Evolutionary conservation across 164 flowering plant species (phyloP).

Genomic region (Piper longum): DNA sequence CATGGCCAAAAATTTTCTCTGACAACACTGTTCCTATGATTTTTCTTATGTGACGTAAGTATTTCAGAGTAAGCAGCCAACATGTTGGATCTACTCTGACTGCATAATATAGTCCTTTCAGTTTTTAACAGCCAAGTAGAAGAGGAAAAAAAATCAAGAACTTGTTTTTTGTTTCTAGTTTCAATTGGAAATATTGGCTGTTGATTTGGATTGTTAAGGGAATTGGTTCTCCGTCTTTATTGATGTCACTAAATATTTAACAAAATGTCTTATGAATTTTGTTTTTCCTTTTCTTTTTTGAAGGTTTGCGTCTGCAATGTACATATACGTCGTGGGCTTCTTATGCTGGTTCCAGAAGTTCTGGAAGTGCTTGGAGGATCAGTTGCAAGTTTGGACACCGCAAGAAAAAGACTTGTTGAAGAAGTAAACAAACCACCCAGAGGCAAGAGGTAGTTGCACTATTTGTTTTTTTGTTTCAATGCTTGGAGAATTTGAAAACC

Average conservation of each 20-base stretch:
- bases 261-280: neutral
- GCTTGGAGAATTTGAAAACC: neutral
- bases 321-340: slow-evolving; percentile 61
- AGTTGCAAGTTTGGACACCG: slow-evolving; percentile 69
- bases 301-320: slow-evolving; percentile 73
- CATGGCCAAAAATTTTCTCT: neutral
- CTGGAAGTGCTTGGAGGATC: slow-evolving; percentile 71
- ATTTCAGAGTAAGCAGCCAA: neutral
- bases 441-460: slow-evolving; percentile 45
- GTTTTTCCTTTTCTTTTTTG: neutral
- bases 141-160: too few species aligned
- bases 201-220: neutral
- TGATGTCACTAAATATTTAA: neutral
- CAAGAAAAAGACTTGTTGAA: slow-evolving; percentile 55
- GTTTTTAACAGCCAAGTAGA: too few species aligned
- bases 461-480: neutral
- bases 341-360: slow-evolving; percentile 85
- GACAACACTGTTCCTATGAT: neutral
- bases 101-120: neutral
- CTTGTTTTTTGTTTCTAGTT: too few species aligned
- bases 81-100: neutral
- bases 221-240: neutral
- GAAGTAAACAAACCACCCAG: slow-evolving; percentile 95
- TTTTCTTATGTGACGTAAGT: neutral
- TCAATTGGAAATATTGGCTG: too few species aligned